Evolutionary conservation across 2,329 filamentous ascomycete genomes (phyloP).

Genomic region (Diaporthe sp.): DNA sequence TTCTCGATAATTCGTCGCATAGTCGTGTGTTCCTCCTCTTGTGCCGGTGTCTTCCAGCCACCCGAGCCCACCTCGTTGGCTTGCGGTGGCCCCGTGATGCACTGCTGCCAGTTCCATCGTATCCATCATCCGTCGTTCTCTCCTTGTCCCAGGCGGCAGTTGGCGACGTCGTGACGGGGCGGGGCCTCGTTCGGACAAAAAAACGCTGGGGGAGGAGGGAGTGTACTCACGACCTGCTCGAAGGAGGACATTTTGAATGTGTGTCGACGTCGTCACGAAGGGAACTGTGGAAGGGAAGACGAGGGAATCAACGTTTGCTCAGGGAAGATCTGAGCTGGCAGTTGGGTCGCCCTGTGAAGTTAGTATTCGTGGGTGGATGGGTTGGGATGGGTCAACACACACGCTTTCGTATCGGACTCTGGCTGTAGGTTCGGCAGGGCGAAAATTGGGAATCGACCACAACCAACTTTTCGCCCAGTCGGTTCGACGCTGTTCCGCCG

Average conservation of each 20-base stretch:
- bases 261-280: slow-evolving; percentile 44
- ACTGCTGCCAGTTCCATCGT: not conserved
- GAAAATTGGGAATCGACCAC: slow-evolving; percentile 33
- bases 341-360: slow-evolving; percentile 40
- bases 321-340: slow-evolving; percentile 41
- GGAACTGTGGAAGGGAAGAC: slow-evolving; percentile 44
- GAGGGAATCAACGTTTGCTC: slow-evolving; percentile 45
- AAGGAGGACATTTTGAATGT: slow-evolving; percentile 55
- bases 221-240: slow-evolving; percentile 77
- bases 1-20: slow-evolving; percentile 20
- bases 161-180: slow-evolving; percentile 21
- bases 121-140: not conserved
- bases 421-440: slow-evolving; percentile 13
- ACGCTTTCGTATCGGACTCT: slow-evolving; percentile 26
- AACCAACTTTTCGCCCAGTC: slow-evolving; percentile 33
- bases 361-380: slow-evolving; percentile 41
- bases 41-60: not conserved
- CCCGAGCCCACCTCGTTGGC: not conserved
- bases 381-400: slow-evolving; percentile 34
- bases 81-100: not conserved
- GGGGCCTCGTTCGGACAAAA: not conserved
- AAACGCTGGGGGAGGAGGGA: slow-evolving; percentile 39
- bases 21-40: slow-evolving; percentile 5
- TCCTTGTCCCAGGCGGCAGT: slow-evolving; percentile 21
- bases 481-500: not conserved